Percentiles rank a stretch among this genome's conserved stretches.
phyloP scores from a whole-genome alignment of 1,139 yeast genomes.

The Lodderomyces margitis region DNA sequence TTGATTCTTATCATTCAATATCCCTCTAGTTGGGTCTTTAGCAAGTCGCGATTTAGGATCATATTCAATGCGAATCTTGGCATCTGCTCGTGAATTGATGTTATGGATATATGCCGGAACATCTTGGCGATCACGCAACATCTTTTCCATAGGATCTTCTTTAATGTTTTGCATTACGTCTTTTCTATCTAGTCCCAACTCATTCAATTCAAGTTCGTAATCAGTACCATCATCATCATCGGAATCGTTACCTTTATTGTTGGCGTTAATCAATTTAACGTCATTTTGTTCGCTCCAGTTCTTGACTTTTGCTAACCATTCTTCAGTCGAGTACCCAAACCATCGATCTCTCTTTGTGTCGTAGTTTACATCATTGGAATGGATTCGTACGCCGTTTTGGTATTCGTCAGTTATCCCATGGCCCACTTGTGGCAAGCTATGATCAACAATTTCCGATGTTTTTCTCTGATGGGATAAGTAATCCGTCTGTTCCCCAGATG shows the following conservation, averaged over 20 bases:
- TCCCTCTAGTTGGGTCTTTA: conserved; percentile 45
- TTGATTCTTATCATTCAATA: conserved; percentile 47
- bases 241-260: conserved; percentile 29
- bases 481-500: conserved; percentile 15
- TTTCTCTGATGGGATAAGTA: conserved; percentile 27
- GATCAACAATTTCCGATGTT: conserved; percentile 23
- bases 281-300: conserved; percentile 42
- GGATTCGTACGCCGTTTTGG: conserved; percentile 14
- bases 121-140: conserved; percentile 51
- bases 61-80: conserved; percentile 29
- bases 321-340: conserved; percentile 67
- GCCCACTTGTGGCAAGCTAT: conserved; percentile 32
- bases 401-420: conserved; percentile 34
- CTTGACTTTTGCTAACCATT: conserved; percentile 52
- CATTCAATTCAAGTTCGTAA: conserved; percentile 48
- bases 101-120: conserved; percentile 44
- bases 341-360: conserved; percentile 76
- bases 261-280: conserved; percentile 12
- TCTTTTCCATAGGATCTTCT: conserved; percentile 36
- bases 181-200: conserved; percentile 37
- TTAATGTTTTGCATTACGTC: conserved; percentile 29
- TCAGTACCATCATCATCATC: conserved; percentile 45
- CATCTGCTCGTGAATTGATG: conserved; percentile 14
- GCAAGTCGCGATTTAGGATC: conserved; percentile 59
- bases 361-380: conserved; percentile 40